These are phyloP conservation scores for Teunomyces aglyptinius DNA, from an alignment of 805 yeast species.

Conservation along the genomic window DNA sequence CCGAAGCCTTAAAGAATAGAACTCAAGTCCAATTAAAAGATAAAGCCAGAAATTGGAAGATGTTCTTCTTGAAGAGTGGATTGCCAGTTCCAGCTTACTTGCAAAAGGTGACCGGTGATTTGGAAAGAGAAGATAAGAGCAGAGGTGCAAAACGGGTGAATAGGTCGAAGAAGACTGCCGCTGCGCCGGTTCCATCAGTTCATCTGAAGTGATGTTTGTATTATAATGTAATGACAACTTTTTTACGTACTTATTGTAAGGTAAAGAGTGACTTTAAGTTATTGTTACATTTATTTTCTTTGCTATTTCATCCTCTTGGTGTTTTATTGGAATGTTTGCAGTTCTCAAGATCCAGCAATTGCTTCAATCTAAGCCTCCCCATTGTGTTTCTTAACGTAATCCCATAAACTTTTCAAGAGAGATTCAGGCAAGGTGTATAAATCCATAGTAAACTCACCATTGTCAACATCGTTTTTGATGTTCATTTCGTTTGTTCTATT, in stretches of 20 bases:
- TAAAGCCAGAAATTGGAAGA: constrained; percentile 94
- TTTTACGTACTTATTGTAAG: not conserved
- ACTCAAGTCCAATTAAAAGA: constrained; percentile 92
- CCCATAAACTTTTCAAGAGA: constrained; percentile 89
- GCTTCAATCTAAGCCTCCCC: constrained; percentile 3
- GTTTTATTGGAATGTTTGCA: not conserved
- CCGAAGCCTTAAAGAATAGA: constrained; percentile 82
- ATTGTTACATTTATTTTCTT: constrained; percentile 2
- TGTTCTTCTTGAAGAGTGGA: constrained; percentile 75
- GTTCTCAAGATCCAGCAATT: not conserved
- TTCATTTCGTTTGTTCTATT: constrained; percentile 94
- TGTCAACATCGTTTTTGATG: constrained; percentile 91
- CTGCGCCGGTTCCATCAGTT: constrained; percentile 37
- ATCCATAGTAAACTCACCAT: constrained; percentile 97
- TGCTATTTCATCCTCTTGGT: not conserved
- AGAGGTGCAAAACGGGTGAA: constrained; percentile 27
- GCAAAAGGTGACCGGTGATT: constrained; percentile 82
- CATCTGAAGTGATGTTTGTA: constrained; percentile 7
- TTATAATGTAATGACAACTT: constrained; percentile 3
- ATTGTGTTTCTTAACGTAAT: constrained; percentile 76
- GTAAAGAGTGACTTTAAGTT: not conserved
- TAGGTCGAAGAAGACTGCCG: constrained; percentile 36
- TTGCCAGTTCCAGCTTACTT: constrained; percentile 78
- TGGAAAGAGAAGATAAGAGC: constrained; percentile 53
- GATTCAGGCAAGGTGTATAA: constrained; percentile 90